Conservation (phyloP, 2,329 filamentous ascomycete species). For the Trichoderma brevicompactum region DNA sequence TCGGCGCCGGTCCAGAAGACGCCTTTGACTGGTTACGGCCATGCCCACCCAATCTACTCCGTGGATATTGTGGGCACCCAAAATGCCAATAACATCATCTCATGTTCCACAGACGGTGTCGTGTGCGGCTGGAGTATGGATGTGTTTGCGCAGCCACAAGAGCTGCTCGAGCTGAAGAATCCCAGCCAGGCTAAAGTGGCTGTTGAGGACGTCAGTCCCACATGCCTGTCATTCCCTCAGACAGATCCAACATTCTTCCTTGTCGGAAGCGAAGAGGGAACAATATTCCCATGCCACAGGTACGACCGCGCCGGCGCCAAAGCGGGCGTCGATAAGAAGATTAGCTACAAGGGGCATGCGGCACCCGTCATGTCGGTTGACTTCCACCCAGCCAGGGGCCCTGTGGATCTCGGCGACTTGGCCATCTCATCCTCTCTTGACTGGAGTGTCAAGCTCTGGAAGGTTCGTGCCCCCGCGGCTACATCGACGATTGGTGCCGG, state of each 20-base stretch:
- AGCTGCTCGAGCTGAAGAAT: conserved; percentile 84
- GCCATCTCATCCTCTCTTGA: conserved; percentile 91
- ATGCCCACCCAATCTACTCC: conserved; percentile 95
- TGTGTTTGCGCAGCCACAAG: conserved; percentile 95
- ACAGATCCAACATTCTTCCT: conserved; percentile 98
- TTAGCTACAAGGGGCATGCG: conserved; percentile 87
- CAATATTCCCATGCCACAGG: conserved; percentile 93
- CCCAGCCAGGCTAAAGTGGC: conserved; percentile 75
- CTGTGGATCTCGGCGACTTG: conserved; percentile 91
- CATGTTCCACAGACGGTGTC: conserved; percentile 92
- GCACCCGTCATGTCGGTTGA: conserved; percentile 95
- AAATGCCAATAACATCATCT: conserved; percentile 98
- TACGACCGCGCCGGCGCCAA: conserved; percentile 98
- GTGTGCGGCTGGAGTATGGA: conserved; percentile 98
- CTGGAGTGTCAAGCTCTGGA: conserved; percentile 98
- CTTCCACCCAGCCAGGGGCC: conserved; percentile 91
- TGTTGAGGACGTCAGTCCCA: conserved; percentile 92
- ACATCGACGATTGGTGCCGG: conserved; percentile 62
- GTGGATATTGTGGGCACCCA: conserved; percentile 96
- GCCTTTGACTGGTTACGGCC: conserved; percentile 89
- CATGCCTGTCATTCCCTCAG: conserved; percentile 91
- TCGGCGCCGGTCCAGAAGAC: conserved; percentile 94
- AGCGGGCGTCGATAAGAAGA: conserved; percentile 87
- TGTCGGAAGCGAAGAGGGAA: conserved; percentile 93
- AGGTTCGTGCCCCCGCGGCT: conserved; percentile 79